Percentiles rank a stretch among this genome's conserved stretches.
Conservation (phyloP, 2,329 filamentous ascomycete species). For the Harringtonia aguacate region DNA sequence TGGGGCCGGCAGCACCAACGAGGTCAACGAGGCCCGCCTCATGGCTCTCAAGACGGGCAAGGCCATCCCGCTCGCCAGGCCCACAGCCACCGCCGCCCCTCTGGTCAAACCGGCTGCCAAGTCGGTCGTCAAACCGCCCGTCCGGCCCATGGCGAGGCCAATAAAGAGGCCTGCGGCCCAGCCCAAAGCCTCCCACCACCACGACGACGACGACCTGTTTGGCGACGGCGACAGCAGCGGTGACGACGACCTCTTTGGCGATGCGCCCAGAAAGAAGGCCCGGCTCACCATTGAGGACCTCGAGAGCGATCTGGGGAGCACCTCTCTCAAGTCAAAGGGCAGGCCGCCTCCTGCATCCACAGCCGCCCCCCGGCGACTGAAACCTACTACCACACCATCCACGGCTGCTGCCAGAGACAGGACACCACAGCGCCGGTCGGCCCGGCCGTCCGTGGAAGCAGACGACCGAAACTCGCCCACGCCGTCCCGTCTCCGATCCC, state of each 20-base stretch:
- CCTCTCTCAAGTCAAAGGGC: no score
- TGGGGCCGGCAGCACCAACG: not conserved
- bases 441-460: no score
- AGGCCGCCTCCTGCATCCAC: no score
- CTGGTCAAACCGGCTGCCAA: not conserved
- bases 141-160: no score
- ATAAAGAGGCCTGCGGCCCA: no score
- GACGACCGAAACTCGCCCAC: no score
- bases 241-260: constrained; percentile 9
- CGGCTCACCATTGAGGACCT: constrained; percentile 8
- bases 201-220: constrained; percentile 12
- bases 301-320: not conserved
- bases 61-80: constrained; percentile 9
- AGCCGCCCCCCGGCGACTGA: no score
- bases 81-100: not conserved
- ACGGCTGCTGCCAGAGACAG: no score
- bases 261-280: constrained; percentile 5
- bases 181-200: no score
- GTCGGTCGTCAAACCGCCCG: not conserved
- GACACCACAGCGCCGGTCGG: no score
- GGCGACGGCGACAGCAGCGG: constrained; percentile 2
- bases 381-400: no score
- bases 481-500: no score
- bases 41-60: constrained; percentile 18
- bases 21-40: constrained; percentile 19